A percentile compares a stretch with the other conserved stretches of the same genome.
phyloP scores from a whole-genome alignment of 2,329 filamentous ascomycete species.

The Sporothrix curviconia region DNA sequence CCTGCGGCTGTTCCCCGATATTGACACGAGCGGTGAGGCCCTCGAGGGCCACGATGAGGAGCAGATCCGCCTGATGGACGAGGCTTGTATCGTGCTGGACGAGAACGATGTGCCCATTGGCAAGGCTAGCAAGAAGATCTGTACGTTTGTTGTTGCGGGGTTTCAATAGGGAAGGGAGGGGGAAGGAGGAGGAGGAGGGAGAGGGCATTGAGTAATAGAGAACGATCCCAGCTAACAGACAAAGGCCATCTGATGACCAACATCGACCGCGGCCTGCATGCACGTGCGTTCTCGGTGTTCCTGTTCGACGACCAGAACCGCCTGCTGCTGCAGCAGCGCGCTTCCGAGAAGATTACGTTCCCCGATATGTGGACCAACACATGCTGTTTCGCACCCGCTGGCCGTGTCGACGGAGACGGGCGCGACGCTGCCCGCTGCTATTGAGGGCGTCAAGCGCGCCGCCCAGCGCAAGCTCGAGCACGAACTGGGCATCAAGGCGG shows the following conservation, averaged over 20 bases:
- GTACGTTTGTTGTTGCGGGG: no score
- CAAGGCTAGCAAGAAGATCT: conserved; percentile 95
- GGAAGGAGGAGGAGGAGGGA: neutral
- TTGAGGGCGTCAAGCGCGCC: conserved; percentile 82
- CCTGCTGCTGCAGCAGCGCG: conserved; percentile 89
- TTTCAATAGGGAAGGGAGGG: neutral
- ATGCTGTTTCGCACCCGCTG: conserved; percentile 94
- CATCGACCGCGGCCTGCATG: conserved; percentile 88
- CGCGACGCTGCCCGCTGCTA: conserved; percentile 67
- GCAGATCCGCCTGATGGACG: conserved; percentile 97
- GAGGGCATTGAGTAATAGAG: neutral
- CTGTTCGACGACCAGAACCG: conserved; percentile 93
- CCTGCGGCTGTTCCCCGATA: conserved; percentile 79
- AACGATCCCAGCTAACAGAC: neutral
- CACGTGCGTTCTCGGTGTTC: conserved; percentile 97
- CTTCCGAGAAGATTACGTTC: conserved; percentile 96
- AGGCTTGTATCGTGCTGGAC: conserved; percentile 95
- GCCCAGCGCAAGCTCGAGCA: conserved; percentile 91
- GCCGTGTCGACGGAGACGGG: conserved; percentile 89
- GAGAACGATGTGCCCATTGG: conserved; percentile 89
- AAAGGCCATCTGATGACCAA: conserved; percentile 97
- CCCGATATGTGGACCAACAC: conserved; percentile 99
- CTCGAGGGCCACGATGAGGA: conserved; percentile 92
- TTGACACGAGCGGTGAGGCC: conserved; percentile 63
- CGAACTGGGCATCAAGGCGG: conserved; percentile 83